Percentiles rank a stretch among this genome's conserved stretches.
Evolutionary conservation across 805 yeast genomes (phyloP).

Genomic region (Saccharomycopsis malanga): DNA sequence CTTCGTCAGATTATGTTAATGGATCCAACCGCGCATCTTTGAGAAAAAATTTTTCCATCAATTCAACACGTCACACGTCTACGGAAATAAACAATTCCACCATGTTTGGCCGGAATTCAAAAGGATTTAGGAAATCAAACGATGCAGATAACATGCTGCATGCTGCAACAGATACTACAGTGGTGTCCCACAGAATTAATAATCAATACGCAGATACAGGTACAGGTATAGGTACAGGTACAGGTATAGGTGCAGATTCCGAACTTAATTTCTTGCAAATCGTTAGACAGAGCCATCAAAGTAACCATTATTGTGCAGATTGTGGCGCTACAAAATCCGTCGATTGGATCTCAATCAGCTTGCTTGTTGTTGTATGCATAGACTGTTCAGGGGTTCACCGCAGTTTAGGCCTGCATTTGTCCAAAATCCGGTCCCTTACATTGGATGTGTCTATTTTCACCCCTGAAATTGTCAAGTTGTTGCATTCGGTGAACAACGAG

Average conservation of each 20-base stretch:
- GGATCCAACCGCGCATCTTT: background rate
- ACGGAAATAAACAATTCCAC: background rate
- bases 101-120: slow-evolving; percentile 16
- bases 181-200: background rate
- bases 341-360: slow-evolving; percentile 82
- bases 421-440: slow-evolving; percentile 72
- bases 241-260: background rate
- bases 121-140: slow-evolving; percentile 5
- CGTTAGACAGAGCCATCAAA: slow-evolving; percentile 34
- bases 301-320: slow-evolving; percentile 69
- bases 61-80: background rate
- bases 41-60: background rate
- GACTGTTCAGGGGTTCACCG: slow-evolving; percentile 87
- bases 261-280: slow-evolving; percentile 21
- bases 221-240: background rate
- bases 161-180: background rate
- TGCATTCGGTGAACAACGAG: slow-evolving; percentile 49
- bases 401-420: slow-evolving; percentile 72
- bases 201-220: slow-evolving; percentile 4
- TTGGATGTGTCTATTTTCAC: slow-evolving; percentile 54
- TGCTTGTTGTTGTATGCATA: slow-evolving; percentile 67
- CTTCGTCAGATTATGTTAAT: background rate
- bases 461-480: slow-evolving; percentile 49
- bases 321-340: slow-evolving; percentile 60
- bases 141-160: background rate